Conservation (phyloP, 169 alveolate species). For the Eimeria acervulina region DNA sequence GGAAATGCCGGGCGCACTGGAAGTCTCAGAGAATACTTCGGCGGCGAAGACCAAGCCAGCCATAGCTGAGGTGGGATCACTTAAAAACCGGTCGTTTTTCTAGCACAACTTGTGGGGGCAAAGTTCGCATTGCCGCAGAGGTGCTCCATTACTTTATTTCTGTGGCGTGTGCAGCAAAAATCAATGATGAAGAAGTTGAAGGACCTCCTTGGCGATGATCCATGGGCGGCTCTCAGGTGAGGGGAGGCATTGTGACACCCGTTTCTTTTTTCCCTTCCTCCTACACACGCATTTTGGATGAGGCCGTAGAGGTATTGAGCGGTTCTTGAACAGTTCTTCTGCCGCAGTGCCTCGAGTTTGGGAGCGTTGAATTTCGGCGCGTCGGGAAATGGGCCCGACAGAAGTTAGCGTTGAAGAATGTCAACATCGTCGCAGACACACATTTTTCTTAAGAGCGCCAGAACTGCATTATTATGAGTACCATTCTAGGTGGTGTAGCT, state of each 20-base stretch:
- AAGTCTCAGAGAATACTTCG: not conserved
- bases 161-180: not conserved
- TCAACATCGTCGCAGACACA: not conserved
- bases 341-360: not conserved
- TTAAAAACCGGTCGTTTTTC: not conserved
- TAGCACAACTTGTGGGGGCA: not conserved
- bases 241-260: not conserved
- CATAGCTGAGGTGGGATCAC: not conserved
- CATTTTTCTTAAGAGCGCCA: not conserved
- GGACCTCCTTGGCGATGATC: not conserved
- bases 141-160: not conserved
- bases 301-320: not conserved
- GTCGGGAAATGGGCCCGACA: not conserved
- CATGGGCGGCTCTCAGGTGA: not conserved
- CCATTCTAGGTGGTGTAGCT: not conserved
- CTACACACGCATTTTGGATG: not conserved
- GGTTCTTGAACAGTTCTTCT: not conserved
- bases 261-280: not conserved
- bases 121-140: not conserved
- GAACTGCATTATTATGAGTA: not conserved
- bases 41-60: not conserved
- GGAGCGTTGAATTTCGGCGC: not conserved
- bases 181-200: not conserved
- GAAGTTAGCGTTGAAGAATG: not conserved
- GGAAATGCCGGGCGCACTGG: not conserved